Evolutionary conservation across 345 rosid species (phyloP).

Genomic region (Gossypium anomalum): DNA sequence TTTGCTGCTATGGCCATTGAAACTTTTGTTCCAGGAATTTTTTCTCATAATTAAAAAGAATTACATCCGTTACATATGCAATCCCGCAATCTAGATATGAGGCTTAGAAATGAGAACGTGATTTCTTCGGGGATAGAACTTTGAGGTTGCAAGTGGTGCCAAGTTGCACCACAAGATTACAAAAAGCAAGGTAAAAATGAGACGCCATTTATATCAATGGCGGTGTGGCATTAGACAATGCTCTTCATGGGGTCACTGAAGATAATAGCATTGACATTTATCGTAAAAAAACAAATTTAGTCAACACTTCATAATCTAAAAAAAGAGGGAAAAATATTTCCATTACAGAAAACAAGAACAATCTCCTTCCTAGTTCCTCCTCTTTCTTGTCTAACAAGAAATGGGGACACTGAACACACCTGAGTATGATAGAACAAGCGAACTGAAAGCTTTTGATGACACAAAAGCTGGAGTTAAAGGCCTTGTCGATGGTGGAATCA

Average conservation of each 20-base stretch:
- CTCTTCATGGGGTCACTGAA: not conserved
- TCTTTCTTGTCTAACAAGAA: not conserved
- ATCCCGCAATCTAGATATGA: not conserved
- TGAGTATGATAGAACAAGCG: conserved; percentile 4
- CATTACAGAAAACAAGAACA: not conserved
- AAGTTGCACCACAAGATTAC: not conserved
- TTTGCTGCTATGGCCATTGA: not conserved
- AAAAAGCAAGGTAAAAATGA: not conserved
- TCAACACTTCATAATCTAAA: not conserved
- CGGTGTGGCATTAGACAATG: not conserved
- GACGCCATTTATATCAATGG: not conserved
- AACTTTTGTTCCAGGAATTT: not conserved
- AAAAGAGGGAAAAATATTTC: not conserved
- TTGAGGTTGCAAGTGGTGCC: not conserved
- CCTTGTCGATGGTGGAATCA: conserved; percentile 15
- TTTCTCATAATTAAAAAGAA: not conserved
- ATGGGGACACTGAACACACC: not conserved
- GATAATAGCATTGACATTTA: not conserved
- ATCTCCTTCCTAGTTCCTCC: not conserved
- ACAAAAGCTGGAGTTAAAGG: conserved; percentile 25
- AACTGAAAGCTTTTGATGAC: conserved; percentile 24
- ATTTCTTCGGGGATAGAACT: not conserved
- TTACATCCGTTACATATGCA: not conserved
- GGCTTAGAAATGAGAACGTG: not conserved
- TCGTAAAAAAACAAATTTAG: not conserved